Evolutionary conservation across 1,284 basidiomycete genomes (phyloP), one percentile per base, ranked within the genome.

Genomic region (Heterobasidion parviporum): DNA sequence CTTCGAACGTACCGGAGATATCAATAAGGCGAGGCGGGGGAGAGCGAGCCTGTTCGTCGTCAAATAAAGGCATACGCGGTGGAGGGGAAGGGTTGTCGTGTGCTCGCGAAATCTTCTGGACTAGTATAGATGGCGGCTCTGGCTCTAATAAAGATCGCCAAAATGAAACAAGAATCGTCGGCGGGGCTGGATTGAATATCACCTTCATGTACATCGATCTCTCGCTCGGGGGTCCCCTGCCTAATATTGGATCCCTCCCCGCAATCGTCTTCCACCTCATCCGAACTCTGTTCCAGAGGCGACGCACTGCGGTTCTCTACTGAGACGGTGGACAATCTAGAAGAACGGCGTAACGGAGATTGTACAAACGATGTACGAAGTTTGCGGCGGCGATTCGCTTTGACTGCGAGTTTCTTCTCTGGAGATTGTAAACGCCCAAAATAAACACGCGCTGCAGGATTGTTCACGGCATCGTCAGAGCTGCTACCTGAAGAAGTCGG

Each of bases 11-110:
- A 10, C 15, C 18, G 10, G 52, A 53, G 14, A 53, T 45, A 35
- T 53, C 52, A 16, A 53, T 18, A 8, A 51, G 35, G n/a, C 50
- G 50, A 10, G 8, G 18, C 7, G 14, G 14, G 15, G 14, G 32
- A 16, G 12, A 16, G n/a, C 14, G n/a, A 32, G 46, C 4, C 10
- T 48, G 12, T 6, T 48, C 46, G 46, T 32, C 46, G n/a, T 10
- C 34, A 8, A 56, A 56, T 4, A 56, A 32, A 9, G 56, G 55
- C 55, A 61, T 59, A 16, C 35, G 44, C 16, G 87, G 87, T 15
- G 87, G 87, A 26, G 87, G 87, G 16, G 87, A 89, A 14, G 87
- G 87, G 62, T 89, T 89, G 62, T 80, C 82, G 56, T 81, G 78
- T 57, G 87, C 87, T 54, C 80, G 76, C 52, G 85, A 74, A 50